A percentile compares a stretch with the other conserved stretches of the same genome.
phyloP scores from a whole-genome alignment of 257 asterid genomes.

The Lavandula angustifolia region DNA sequence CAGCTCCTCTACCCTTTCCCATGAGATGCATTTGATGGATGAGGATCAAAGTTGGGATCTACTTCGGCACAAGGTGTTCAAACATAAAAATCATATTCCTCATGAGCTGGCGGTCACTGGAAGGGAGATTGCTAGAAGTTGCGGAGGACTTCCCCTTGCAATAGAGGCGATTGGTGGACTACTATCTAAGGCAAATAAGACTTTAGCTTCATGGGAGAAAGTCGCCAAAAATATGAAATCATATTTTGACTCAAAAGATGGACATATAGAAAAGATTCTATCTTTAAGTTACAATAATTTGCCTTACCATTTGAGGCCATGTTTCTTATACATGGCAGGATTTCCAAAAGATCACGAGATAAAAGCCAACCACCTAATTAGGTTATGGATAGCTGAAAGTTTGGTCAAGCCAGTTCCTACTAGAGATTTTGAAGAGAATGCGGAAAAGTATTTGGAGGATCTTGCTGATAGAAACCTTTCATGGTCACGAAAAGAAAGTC shows the following conservation, averaged over 20 bases:
- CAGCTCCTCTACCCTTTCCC: background rate
- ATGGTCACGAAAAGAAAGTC: conserved; percentile 1
- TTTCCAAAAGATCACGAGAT: conserved; percentile 1
- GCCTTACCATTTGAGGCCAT: conserved; percentile 12
- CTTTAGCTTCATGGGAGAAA: conserved; percentile 5
- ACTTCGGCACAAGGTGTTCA: background rate
- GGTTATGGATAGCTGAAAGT: conserved; percentile 20
- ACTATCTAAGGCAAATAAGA: background rate
- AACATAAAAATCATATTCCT: background rate
- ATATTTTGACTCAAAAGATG: background rate
- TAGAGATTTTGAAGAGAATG: conserved; percentile 1
- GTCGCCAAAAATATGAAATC: background rate
- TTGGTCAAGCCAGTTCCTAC: background rate
- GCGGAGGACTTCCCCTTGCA: conserved; percentile 18
- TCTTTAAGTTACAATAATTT: conserved; percentile 3
- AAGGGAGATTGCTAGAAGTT: conserved; percentile 5
- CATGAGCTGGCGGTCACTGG: background rate
- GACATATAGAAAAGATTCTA: background rate
- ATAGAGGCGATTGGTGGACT: background rate
- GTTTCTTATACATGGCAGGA: conserved; percentile 2
- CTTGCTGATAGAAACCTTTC: conserved; percentile 14
- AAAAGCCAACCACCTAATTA: background rate
- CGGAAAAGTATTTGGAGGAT: conserved; percentile 19
- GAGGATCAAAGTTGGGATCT: conserved; percentile 9
- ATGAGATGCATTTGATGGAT: conserved; percentile 17